phyloP scores from a whole-genome alignment of 352 stramenopile genomes.

The Phytophthora pistaciae region DNA sequence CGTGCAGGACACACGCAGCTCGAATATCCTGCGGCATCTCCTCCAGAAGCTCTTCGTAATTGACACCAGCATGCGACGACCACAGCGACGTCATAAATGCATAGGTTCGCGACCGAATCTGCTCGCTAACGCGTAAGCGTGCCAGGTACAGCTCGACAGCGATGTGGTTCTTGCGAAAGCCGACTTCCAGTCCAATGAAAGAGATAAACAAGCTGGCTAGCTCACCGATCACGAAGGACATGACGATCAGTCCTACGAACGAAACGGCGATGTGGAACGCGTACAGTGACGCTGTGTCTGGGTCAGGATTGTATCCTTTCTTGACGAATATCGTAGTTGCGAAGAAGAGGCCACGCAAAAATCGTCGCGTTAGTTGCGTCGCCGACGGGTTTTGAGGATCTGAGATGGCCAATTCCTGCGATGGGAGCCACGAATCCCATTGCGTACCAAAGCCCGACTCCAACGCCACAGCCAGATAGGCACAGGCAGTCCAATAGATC shows the following conservation, averaged over 20 bases:
- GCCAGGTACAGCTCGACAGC: slow-evolving; percentile 50
- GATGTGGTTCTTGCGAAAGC: slow-evolving; percentile 64
- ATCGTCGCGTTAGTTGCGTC: slow-evolving; percentile 32
- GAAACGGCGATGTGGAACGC: slow-evolving; percentile 49
- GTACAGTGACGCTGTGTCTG: slow-evolving; percentile 32
- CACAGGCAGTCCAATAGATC: slow-evolving; percentile 63
- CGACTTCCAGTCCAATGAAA: slow-evolving; percentile 59
- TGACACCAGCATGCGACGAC: slow-evolving; percentile 57
- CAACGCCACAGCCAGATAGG: slow-evolving; percentile 47
- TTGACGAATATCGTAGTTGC: slow-evolving; percentile 50
- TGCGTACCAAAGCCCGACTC: slow-evolving; percentile 42
- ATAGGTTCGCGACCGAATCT: slow-evolving; percentile 37
- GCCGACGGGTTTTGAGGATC: slow-evolving; percentile 37
- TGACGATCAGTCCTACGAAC: slow-evolving; percentile 47
- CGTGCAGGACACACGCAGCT: slow-evolving; percentile 47
- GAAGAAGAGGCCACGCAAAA: slow-evolving; percentile 55
- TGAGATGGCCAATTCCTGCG: slow-evolving; percentile 35
- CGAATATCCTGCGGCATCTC: slow-evolving; percentile 54
- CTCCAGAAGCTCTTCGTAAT: slow-evolving; percentile 53
- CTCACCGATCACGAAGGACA: slow-evolving; percentile 61
- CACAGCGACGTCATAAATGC: slow-evolving; percentile 56
- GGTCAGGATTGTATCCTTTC: slow-evolving; percentile 47
- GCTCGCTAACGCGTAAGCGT: slow-evolving; percentile 36
- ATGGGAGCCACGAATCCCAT: slow-evolving; percentile 56
- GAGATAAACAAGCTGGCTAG: slow-evolving; percentile 56